Base-by-base conservation (phyloP, 495 filamentous ascomycete genomes). In the Mycothermus thermophilus region DNA sequence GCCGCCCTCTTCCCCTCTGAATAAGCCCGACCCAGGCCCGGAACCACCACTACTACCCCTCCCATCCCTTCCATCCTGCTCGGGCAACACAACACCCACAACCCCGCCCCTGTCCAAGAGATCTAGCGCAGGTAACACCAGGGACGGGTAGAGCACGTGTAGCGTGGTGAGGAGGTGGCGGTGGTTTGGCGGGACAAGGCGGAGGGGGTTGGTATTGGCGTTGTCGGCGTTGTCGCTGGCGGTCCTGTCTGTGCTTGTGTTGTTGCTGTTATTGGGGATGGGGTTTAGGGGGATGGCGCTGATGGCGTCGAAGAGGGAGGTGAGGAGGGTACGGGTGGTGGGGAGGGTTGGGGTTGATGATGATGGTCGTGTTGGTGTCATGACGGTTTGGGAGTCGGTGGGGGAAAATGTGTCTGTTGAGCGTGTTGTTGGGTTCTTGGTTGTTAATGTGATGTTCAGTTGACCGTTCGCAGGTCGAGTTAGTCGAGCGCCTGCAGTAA, bases 41-140 rank as follows among this genome's bases (percentile, higher is more conserved):
- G n/a, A n/a, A n/a, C n/a, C n/a, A n/a, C n/a, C n/a, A n/a, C n/a
- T 25, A 25, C 6, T 11, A 6, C 11, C 11, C 22, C 11, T 25
- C 11, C 22, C 22, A 25, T 25, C 11, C 22, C 28, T 11, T 4
- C 28, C 12, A 8, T 14, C 28, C 3, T 16, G 10, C 7, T 5
- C 22, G 10, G 24, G 13, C 8, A 53, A 19, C 17, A 42, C 16
- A 3, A 60, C 28, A 13, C 52, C 52, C 15, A 59, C 74, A 10
- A 90, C 75, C 0, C 84, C 62, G 5, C 66, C 54, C 8, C 85
- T 67, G 48, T 94, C 86, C 4, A 94, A 66, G 1, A 93, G 65
- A 46, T 93, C 84, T 2, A 94, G 66, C 0, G 84, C 82, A 3
- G 81, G 79, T 0, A 93, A 71, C 1, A 78, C 51, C 30, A 66